Percentiles rank a stretch among this genome's conserved stretches.
Conservation (phyloP, 192 early-diverging fungal genomes). For the Geosiphon pyriformis region DNA sequence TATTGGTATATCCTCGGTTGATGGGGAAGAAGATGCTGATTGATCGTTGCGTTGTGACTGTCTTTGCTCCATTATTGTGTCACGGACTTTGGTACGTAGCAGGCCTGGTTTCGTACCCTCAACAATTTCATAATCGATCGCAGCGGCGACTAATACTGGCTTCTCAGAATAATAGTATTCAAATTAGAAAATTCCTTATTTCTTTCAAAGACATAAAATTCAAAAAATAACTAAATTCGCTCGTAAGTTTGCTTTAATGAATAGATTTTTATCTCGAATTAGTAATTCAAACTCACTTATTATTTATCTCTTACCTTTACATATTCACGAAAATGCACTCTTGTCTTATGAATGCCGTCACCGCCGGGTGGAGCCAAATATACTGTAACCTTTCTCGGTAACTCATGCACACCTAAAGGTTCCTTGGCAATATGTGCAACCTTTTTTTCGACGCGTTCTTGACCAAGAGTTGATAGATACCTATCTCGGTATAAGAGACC, state of each 20-base stretch:
- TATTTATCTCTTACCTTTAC: conserved; percentile 29
- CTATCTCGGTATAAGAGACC: conserved; percentile 35
- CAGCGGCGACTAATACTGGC: conserved; percentile 42
- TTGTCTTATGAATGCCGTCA: conserved; percentile 41
- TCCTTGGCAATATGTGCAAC: conserved; percentile 35
- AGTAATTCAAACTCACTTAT: not conserved
- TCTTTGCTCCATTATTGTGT: conserved; percentile 32
- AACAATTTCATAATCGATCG: conserved; percentile 39
- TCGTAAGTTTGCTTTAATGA: no score
- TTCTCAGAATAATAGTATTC: not conserved
- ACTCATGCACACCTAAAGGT: conserved; percentile 32
- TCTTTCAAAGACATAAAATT: no score
- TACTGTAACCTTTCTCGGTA: conserved; percentile 40
- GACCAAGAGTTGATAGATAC: conserved; percentile 31
- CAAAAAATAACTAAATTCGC: no score
- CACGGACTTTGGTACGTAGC: conserved; percentile 36
- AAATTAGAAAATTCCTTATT: not conserved
- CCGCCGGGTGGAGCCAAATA: conserved; percentile 36
- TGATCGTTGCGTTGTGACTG: no score
- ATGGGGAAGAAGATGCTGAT: conserved; percentile 19
- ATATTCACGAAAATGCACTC: conserved; percentile 37
- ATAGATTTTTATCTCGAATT: no score
- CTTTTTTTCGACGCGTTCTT: conserved; percentile 31
- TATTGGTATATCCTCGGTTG: conserved; percentile 9
- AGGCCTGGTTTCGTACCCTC: conserved; percentile 34